Evolutionary conservation across 805 yeast genomes (phyloP), one percentile per base, ranked within the genome.

Genomic region (Wickerhamiella parazyma): DNA sequence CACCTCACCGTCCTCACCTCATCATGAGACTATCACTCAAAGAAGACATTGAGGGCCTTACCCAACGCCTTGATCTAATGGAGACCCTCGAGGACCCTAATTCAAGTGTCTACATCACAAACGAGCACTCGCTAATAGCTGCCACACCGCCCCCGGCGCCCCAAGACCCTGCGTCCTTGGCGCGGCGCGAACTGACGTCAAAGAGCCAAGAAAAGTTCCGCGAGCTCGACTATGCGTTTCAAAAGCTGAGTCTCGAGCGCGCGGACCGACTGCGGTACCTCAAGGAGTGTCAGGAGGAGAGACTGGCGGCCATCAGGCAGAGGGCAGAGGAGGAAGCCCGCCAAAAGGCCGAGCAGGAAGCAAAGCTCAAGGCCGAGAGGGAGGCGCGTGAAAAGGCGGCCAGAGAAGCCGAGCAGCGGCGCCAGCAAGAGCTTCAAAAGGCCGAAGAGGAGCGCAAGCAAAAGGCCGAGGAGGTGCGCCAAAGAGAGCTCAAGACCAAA

Each of bases 401-500:
- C 55, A 64, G 50, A 42, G 59, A 21, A 47, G 48, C 33, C 33
- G 38, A 31, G 36, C 9, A 38, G 34, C 19, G 42, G 36, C 44
- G 14, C 11, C 42, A 41, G 20, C 46, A 36, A 25, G 46, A 36
- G 20, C 36, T 12, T 9, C 33, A 34, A 18, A 31, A 35, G 33
- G 31, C 22, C 7, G 41, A 35, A 11, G 20, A 33, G 12, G 26
- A 33, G 33, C 37, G 33, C 16, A 18, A 41, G n/a, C 43, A 28
- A 3, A 31, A 38, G 20, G 44, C 20, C 12, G 12, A 42, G 41
- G 42, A 44, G 35, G 49, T n/a, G n/a, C n/a, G n/a, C 31, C 16
- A 44, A 35, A 38, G n/a, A n/a, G n/a, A n/a, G n/a, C n/a, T n/a
- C n/a, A 44, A 18, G 44, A 40, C 21, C 29, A 46, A 49, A 42